phyloP scores from a whole-genome alignment of 192 early-diverging fungal species.

The Chytriomyces sp. region DNA sequence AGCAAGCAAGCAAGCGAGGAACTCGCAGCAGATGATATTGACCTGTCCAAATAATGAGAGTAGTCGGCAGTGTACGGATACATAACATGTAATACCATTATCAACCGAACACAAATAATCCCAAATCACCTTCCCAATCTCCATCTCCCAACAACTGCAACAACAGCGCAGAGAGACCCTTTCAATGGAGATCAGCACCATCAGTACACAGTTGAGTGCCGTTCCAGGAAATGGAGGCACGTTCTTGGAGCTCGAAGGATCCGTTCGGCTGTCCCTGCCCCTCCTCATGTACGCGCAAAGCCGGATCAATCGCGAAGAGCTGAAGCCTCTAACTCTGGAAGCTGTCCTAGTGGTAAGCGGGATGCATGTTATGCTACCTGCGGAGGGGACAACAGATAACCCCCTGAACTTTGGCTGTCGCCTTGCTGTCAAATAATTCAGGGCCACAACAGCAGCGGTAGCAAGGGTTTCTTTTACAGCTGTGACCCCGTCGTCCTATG shows the following conservation, averaged over 20 bases:
- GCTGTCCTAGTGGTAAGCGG: slow-evolving; percentile 20
- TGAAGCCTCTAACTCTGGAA: slow-evolving; percentile 16
- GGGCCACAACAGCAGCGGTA: no score
- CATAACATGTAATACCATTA: no score
- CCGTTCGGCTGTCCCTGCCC: background rate
- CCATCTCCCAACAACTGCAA: background rate
- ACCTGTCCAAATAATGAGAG: no score
- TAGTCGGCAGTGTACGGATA: no score
- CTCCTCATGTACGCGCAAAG: slow-evolving; percentile 20
- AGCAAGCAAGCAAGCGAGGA: no score
- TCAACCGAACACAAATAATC: no score
- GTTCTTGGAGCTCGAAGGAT: slow-evolving; percentile 1
- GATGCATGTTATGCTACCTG: no score
- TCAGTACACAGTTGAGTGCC: background rate
- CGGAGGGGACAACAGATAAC: no score
- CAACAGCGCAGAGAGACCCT: no score
- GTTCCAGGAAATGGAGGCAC: background rate
- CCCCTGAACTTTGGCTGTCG: no score
- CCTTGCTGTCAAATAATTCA: background rate
- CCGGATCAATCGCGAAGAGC: slow-evolving; percentile 22
- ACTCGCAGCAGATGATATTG: no score
- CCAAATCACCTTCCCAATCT: no score
- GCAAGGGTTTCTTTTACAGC: slow-evolving; percentile 20
- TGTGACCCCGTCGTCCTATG: slow-evolving; percentile 16
- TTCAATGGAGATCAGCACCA: slow-evolving; percentile 7